These are phyloP conservation scores for Dalbergia cochinchinensis DNA, from an alignment of 306 rosid genomes.

Conservation along the genomic window DNA sequence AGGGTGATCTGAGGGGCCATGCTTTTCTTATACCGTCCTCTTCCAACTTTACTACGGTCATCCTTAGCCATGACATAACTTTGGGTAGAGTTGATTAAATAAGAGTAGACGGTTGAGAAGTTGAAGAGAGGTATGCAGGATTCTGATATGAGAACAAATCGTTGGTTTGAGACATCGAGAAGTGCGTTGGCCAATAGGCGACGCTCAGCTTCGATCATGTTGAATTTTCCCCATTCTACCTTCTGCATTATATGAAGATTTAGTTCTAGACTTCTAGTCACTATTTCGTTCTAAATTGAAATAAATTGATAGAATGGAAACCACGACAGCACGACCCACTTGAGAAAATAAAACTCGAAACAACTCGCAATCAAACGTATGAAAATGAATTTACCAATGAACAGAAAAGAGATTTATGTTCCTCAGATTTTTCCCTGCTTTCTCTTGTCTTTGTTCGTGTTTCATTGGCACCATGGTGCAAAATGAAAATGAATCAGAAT, in stretches of 20 bases:
- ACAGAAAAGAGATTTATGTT: neutral
- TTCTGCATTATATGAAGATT: constrained; percentile 63
- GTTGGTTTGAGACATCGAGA: constrained; percentile 78
- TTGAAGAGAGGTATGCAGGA: constrained; percentile 87
- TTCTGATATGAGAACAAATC: constrained; percentile 80
- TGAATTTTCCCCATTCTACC: constrained; percentile 81
- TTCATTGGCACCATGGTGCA: neutral
- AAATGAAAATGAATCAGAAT: neutral
- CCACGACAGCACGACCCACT: neutral
- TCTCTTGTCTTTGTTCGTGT: constrained; percentile 1
- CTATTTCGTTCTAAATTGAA: neutral
- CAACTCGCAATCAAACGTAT: neutral
- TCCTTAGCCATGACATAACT: constrained; percentile 65
- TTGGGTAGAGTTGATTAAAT: constrained; percentile 65
- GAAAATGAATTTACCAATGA: constrained; percentile 2
- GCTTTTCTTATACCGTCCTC: constrained; percentile 62
- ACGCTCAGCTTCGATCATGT: constrained; percentile 89
- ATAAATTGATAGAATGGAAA: constrained; percentile 8
- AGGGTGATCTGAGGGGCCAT: constrained; percentile 65
- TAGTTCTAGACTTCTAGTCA: neutral
- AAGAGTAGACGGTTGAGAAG: constrained; percentile 74
- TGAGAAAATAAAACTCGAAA: neutral
- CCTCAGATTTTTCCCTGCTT: neutral
- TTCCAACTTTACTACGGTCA: constrained; percentile 69
- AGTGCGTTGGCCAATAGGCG: constrained; percentile 84